These are phyloP conservation scores for Starmerella bombi DNA, from an alignment of 805 yeast genomes.

Conservation along the genomic window DNA sequence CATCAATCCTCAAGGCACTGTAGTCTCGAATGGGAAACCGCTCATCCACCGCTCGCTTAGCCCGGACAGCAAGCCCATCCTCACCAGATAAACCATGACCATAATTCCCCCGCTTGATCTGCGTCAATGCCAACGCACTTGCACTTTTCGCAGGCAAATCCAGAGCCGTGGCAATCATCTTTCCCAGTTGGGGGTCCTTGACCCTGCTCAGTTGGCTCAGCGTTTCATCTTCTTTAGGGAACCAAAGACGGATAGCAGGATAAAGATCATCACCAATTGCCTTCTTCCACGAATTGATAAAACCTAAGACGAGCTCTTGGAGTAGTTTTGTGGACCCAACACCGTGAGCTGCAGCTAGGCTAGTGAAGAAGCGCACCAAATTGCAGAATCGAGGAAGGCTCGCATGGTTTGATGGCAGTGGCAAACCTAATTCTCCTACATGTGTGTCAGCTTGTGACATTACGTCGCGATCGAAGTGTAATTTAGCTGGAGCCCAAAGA, in stretches of 20 bases:
- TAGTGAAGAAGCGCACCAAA: constrained; percentile 16
- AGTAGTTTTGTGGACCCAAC: constrained; percentile 9
- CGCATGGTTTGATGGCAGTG: constrained; percentile 14
- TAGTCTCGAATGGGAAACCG: constrained; percentile 34
- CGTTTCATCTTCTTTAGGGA: constrained; percentile 49
- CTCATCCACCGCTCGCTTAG: constrained; percentile 38
- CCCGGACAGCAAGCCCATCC: constrained; percentile 41
- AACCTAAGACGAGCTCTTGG: constrained; percentile 27
- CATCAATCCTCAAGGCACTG: constrained; percentile 34
- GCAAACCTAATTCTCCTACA: constrained; percentile 13
- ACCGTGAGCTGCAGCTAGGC: constrained; percentile 9
- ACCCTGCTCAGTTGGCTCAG: constrained; percentile 41
- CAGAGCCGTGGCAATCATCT: constrained; percentile 35
- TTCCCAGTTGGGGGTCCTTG: constrained; percentile 49
- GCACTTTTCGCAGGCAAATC: constrained; percentile 47
- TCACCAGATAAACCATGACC: neutral
- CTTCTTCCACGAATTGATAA: constrained; percentile 39
- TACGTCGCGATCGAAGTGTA: too few species aligned
- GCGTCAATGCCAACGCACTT: constrained; percentile 39
- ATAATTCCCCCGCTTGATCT: constrained; percentile 19
- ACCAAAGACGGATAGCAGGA: constrained; percentile 47
- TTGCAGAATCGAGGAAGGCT: constrained; percentile 17
- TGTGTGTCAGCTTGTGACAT: neutral
- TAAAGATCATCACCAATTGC: constrained; percentile 50
- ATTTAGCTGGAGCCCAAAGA: too few species aligned